phyloP scores from a whole-genome alignment of 495 filamentous ascomycete species.

The Jackrogersella multiformis region DNA sequence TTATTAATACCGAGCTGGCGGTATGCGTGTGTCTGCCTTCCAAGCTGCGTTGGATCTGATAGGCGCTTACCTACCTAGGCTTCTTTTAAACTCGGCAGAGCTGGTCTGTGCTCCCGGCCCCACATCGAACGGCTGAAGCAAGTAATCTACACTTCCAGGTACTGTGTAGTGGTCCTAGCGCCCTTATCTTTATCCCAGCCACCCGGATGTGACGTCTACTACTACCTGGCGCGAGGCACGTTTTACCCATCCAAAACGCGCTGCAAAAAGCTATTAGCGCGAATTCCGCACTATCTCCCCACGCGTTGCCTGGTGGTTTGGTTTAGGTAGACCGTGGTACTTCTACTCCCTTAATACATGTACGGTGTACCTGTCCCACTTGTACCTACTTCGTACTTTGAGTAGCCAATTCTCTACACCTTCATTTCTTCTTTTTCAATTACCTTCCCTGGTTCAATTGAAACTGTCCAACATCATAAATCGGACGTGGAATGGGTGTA shows the following conservation, averaged over 20 bases:
- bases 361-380: slow-evolving; percentile 8
- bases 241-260: slow-evolving; percentile 14
- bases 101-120: slow-evolving; percentile 32
- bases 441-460: slow-evolving; percentile 4
- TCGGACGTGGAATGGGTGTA: not conserved
- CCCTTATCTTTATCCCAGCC: slow-evolving; percentile 7
- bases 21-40: slow-evolving; percentile 23
- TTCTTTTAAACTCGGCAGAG: slow-evolving; percentile 8
- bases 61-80: slow-evolving; percentile 18
- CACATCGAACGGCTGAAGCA: slow-evolving; percentile 5
- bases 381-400: slow-evolving; percentile 25
- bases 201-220: slow-evolving; percentile 37
- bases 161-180: slow-evolving; percentile 27
- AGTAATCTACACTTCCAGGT: too few species aligned
- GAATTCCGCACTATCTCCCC: slow-evolving; percentile 24
- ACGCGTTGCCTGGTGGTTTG: slow-evolving; percentile 29
- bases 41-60: slow-evolving; percentile 21
- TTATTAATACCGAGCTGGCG: slow-evolving; percentile 4
- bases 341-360: slow-evolving; percentile 20
- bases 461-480: slow-evolving; percentile 8
- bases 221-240: slow-evolving; percentile 1
- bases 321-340: too few species aligned
- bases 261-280: slow-evolving; percentile 32
- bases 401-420: slow-evolving; percentile 12
- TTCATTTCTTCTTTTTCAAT: slow-evolving; percentile 2